phyloP scores from a whole-genome alignment of 2,329 filamentous ascomycete genomes.

The Magnaporthiopsis poae region DNA sequence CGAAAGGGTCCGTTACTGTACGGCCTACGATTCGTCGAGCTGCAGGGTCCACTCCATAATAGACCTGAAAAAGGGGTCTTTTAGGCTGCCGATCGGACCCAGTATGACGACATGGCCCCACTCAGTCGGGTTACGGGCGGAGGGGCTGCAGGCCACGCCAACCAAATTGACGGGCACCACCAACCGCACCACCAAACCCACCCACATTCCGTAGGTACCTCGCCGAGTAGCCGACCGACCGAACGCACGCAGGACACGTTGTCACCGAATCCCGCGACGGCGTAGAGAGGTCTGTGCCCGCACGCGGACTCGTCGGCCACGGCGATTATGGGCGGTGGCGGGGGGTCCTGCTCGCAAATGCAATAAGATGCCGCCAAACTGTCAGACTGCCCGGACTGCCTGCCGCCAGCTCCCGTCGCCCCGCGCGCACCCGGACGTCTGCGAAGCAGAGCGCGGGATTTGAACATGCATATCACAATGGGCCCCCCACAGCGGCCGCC shows the following conservation, averaged over 20 bases:
- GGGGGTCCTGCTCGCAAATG: neutral
- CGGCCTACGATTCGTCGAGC: neutral
- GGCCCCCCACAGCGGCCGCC: neutral
- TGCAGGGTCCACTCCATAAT: neutral
- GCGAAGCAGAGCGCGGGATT: neutral
- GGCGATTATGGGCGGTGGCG: neutral
- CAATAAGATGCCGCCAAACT: neutral
- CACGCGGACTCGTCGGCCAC: neutral
- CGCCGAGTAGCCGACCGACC: neutral
- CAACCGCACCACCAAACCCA: neutral
- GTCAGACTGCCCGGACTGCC: neutral
- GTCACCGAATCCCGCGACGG: neutral
- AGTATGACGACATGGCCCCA: neutral
- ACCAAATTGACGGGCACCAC: neutral
- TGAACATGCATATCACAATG: neutral
- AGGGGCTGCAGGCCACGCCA: neutral
- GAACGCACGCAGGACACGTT: neutral
- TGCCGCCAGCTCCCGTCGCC: neutral
- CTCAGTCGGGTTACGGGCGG: neutral
- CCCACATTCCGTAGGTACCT: too few species aligned
- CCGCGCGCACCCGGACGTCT: too few species aligned
- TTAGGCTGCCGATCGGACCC: neutral
- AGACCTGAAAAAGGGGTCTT: neutral
- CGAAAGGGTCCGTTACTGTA: neutral
- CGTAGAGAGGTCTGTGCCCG: neutral